Evolutionary conservation across 257 asterid species (phyloP), one percentile per base, ranked within the genome.

Genomic region (Lithospermum erythrorhizon): DNA sequence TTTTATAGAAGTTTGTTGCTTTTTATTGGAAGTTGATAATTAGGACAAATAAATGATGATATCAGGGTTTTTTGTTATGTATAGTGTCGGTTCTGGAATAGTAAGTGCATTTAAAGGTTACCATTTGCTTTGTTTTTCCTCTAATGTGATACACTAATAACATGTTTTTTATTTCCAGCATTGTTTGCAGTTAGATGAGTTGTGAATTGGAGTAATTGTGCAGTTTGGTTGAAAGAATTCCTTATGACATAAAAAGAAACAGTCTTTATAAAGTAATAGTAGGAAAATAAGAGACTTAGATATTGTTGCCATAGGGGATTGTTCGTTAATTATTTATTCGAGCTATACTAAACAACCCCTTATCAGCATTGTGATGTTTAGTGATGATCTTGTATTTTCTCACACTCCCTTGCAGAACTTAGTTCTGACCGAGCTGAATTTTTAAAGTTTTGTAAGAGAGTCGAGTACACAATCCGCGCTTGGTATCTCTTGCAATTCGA

Each of bases 401-500:
- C 18, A 0, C 18, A 6, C 37, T 16, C 21, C 47, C 32, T 30
- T 65, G 71, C 86, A 88, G 98, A 88, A 66, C 98, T 82, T 54
- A 74, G 77, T 70, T 75, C 98, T 61, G 97, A 91, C 67, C 94
- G 95, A 35, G 79, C 93, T 2, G 98, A 91, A 69, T 91, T 91
- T 72, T 73, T 91, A 81, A 91, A 88, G 83, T 90, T 91, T 51
- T 91, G 97, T 72, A 91, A 91, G 88, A 84, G 98, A 70, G 90
- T 88, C 51, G 98, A 91, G 79, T 91, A 91, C 77, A 88, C 94
- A 53, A 81, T 91, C 65, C 87, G 96, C 65, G 98, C 98, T 60
- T 91, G 98, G 98, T 91, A 88, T 79, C 82, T 74, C 73, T 75
- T 88, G 66, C 98, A 91, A 67, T 91, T 91, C 76, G 98, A 91